Percentiles rank a stretch among this genome's conserved stretches.
phyloP scores from a whole-genome alignment of 2,329 filamentous ascomycete species.

The Aspergillus phoenicis region DNA sequence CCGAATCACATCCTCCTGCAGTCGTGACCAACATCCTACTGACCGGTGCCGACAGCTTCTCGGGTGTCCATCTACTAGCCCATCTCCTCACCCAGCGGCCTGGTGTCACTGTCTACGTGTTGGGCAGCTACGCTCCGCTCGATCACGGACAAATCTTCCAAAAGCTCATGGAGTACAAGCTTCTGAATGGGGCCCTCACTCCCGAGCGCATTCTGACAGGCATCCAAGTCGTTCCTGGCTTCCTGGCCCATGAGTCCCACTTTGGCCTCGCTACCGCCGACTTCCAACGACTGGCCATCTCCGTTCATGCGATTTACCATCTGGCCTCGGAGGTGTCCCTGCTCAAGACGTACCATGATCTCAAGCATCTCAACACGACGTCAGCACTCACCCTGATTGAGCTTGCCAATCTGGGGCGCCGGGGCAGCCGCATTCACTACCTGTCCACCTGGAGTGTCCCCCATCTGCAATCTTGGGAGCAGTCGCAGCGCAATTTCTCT shows the following conservation, averaged over 20 bases:
- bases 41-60: conserved; percentile 1
- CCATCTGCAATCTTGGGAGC: conserved; percentile 8
- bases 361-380: neutral
- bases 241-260: neutral
- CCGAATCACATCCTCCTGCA: neutral
- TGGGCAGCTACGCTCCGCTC: neutral
- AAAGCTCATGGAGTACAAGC: neutral
- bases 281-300: neutral
- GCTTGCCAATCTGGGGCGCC: neutral
- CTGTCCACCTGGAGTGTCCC: conserved; percentile 9
- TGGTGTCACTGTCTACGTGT: neutral
- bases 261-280: neutral
- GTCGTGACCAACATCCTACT: conserved; percentile 3
- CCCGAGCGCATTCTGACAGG: neutral
- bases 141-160: neutral
- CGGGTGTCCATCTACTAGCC: neutral
- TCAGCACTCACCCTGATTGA: neutral
- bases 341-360: conserved; percentile 1
- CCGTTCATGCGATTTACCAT: conserved; percentile 6
- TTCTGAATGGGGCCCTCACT: neutral
- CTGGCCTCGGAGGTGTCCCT: neutral
- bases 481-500: neutral
- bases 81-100: neutral
- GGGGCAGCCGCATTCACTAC: neutral
- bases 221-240: neutral